Base-by-base conservation (phyloP, 148 eudicot genomes). In the Persicaria maculosa region DNA sequence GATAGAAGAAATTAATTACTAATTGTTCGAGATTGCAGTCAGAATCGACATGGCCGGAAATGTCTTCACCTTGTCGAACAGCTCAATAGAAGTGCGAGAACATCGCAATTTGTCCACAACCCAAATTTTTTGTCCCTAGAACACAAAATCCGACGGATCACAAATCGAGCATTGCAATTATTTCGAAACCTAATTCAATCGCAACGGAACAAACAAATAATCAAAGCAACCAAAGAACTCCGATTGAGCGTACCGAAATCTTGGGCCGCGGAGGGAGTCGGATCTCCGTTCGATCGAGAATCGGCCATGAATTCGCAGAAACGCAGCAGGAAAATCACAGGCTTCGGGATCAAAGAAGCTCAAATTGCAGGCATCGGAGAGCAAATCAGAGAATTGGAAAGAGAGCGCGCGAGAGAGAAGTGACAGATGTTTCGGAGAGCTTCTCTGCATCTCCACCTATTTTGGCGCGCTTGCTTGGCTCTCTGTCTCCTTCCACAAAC, bases 401-500 rank as follows among this genome's bases (percentile, higher is more conserved):
- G 17, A 47, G 58, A 68, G 74, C 74, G 36, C 44, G 47, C 48
- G 80, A 76, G 69, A 64, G 81, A 58, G 68, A 68, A 72, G 68
- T 44, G 80, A 78, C 79, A 74, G 22, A 72, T 72, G 83, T 72
- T 82, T 80, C 76, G 83, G 85, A 80, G 46, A 65, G 17, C 43
- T 40, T 15, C 31, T 10, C 3, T 25, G 70, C 59, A 77, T 83
- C 85, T 76, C 82, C 79, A 72, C 80, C 97, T 91, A 83, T 73
- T 81, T 86, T 91, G 82, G 86, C 93, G 93, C 86, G 83, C 87
- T 85, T 83, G 58, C 78, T 77, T 84, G 86, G 84, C 80, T 83
- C 71, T 72, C 2, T 65, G 75, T 72, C 78, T 43, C 59, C 81
- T 77, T 72, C 71, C 74, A 67, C 70, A 50, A 20, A 3, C 61